Evolutionary conservation across 768 basidiomycete species (phyloP).

Genomic region (Clitopilus passeckerianus): DNA sequence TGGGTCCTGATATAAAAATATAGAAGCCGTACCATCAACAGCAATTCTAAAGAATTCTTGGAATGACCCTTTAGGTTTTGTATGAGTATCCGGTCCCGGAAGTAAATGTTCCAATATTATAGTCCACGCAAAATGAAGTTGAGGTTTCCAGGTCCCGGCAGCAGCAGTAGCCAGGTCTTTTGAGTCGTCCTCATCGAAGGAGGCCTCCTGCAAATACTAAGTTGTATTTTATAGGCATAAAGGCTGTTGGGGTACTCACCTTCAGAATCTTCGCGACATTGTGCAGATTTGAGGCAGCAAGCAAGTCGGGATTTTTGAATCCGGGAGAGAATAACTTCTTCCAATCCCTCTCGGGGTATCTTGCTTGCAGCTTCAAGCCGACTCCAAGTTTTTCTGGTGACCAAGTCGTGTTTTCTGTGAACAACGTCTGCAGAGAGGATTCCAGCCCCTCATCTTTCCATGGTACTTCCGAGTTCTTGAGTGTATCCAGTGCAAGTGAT

Average conservation of each 20-base stretch:
- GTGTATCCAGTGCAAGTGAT: conserved; percentile 53
- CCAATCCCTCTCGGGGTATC: conserved; percentile 65
- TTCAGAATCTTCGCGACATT: conserved; percentile 75
- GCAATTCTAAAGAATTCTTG: conserved; percentile 88
- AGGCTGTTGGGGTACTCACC: conserved; percentile 32
- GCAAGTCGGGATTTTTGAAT: conserved; percentile 71
- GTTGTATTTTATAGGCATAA: not conserved
- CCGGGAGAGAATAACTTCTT: conserved; percentile 55
- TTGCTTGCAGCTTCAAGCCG: conserved; percentile 61
- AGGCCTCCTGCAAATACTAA: not conserved
- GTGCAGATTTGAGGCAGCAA: conserved; percentile 68
- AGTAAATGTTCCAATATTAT: conserved; percentile 75
- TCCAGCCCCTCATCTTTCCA: conserved; percentile 72
- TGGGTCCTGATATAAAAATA: not conserved
- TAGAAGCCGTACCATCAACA: conserved; percentile 72
- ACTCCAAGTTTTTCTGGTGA: conserved; percentile 87
- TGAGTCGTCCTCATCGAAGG: conserved; percentile 44
- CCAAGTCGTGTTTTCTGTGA: conserved; percentile 58
- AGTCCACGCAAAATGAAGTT: conserved; percentile 91
- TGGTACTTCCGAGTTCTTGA: conserved; percentile 50
- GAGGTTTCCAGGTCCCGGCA: conserved; percentile 75
- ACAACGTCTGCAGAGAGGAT: conserved; percentile 44
- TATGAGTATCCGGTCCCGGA: conserved; percentile 33
- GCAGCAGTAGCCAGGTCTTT: conserved; percentile 44
- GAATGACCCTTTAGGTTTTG: conserved; percentile 57